Evolutionary conservation across 2,329 filamentous ascomycete species (phyloP), one percentile per base, ranked within the genome.

Genomic region (Plectosphaerella sp.): DNA sequence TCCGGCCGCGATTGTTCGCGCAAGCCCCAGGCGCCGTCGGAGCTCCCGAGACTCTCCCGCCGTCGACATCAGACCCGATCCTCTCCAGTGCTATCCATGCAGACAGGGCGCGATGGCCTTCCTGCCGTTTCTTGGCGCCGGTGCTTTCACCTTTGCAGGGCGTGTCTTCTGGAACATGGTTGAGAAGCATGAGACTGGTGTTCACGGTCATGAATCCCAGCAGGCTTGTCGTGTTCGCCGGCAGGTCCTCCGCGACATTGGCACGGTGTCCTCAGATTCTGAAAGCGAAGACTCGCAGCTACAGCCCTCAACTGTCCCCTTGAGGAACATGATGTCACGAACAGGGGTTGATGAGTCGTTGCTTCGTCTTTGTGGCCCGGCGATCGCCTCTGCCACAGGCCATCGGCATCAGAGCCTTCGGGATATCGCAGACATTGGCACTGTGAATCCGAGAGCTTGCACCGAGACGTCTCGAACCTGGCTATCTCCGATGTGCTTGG

Each of bases 161-260:
- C 59, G 55, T 25, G 47, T 66, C 8, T 64, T 62, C 48, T 65
- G 60, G 62, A 54, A 57, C 14, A 59, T 62, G 35, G 53, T 57
- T 5, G 58, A 65, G 33, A 58, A 62, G 47, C 45, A 60, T 22
- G 50, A 58, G 35, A 48, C 53, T 5, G 52, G 57, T 3, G 63
- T 58, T 18, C 51, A 54, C 28, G 57, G 54, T 35, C 47, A 43
- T 5, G n/a, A n/a, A 11, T 37, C 28, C 36, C 52, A 22, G 18
- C 22, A 39, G 20, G 46, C 41, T 15, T 47, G 14, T 52, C 16
- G 36, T 47, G 50, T 16, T 48, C 37, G 22, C 51, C 56, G 48
- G 39, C 51, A 24, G 57, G 11, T 33, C 28, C 28, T 33, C 8
- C 11, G 8, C 4, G 8, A 33, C 8, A 10, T 12, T 33, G 11